Evolutionary conservation across 1,284 basidiomycete genomes (phyloP).

Genomic region (Athelia sp.): DNA sequence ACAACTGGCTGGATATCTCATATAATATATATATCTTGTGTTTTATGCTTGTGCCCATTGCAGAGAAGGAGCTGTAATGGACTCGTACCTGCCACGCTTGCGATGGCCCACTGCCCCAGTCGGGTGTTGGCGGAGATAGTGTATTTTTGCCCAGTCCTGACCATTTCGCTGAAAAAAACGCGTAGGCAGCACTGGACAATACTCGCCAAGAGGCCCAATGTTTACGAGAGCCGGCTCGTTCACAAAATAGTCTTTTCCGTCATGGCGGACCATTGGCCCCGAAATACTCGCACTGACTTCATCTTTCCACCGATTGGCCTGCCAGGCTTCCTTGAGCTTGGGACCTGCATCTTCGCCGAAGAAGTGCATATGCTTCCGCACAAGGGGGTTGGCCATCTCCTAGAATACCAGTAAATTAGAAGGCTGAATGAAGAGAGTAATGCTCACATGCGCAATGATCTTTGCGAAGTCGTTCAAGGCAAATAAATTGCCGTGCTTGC

Average conservation of each 20-base stretch:
- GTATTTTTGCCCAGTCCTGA: neutral
- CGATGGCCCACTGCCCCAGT: too few relatives aligned
- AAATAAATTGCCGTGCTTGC: constrained; percentile 4
- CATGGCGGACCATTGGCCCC: neutral
- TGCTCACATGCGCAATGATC: constrained; percentile 5
- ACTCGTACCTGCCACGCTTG: too few relatives aligned
- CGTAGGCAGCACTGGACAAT: neutral
- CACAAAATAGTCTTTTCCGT: neutral
- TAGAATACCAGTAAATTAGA: neutral
- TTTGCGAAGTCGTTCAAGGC: neutral
- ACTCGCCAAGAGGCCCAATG: too few relatives aligned
- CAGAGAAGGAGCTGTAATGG: too few relatives aligned
- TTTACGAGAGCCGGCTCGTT: neutral
- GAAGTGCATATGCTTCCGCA: constrained; percentile 2
- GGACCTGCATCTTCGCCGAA: constrained; percentile 2
- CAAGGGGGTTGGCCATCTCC: constrained; percentile 10
- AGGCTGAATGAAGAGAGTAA: neutral
- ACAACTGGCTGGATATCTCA: too few relatives aligned
- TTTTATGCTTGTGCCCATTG: too few relatives aligned
- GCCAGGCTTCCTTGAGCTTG: neutral
- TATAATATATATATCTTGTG: too few relatives aligned
- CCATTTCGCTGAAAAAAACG: neutral
- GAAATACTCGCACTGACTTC: neutral
- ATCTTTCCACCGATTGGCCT: constrained; percentile 2
- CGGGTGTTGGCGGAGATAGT: neutral